Conservation (phyloP, 2,329 filamentous ascomycete species). For the Endoconidiophora polonica region DNA sequence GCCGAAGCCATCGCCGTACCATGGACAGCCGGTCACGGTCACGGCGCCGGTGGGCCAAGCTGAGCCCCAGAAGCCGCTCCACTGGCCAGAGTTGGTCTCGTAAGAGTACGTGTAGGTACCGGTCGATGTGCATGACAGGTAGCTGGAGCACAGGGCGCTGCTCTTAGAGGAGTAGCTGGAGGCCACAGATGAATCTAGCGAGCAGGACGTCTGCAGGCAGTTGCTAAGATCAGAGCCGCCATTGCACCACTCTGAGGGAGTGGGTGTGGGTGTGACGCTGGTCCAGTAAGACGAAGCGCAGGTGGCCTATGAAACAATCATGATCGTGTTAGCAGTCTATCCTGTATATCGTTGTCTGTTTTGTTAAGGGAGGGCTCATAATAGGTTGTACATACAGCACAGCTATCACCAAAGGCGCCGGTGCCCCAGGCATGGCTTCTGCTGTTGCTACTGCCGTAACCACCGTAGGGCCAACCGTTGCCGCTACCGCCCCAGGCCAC, state of each 20-base stretch:
- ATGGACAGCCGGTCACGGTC: conserved; percentile 17
- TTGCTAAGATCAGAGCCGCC: conserved; percentile 12
- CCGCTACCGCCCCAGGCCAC: conserved; percentile 10
- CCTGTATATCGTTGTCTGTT: background rate
- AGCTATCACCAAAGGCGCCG: conserved; percentile 4
- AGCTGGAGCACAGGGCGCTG: conserved; percentile 15
- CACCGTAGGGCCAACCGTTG: conserved; percentile 9
- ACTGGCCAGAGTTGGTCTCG: conserved; percentile 10
- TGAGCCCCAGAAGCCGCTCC: conserved; percentile 13
- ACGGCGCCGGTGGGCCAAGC: conserved; percentile 15
- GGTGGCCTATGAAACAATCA: conserved; percentile 4
- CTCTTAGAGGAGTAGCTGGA: conserved; percentile 15
- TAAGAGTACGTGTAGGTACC: conserved; percentile 18
- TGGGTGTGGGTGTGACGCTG: conserved; percentile 15
- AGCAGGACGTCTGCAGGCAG: conserved; percentile 16
- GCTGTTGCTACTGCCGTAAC: conserved; percentile 1
- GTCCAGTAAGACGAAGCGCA: conserved; percentile 17
- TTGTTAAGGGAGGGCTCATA: background rate
- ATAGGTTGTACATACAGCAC: conserved; percentile 13
- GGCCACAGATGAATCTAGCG: conserved; percentile 13
- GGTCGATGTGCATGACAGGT: conserved; percentile 14
- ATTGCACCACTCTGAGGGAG: conserved; percentile 15
- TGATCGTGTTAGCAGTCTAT: background rate
- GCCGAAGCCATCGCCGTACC: conserved; percentile 15
- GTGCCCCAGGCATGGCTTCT: conserved; percentile 6